phyloP scores from a whole-genome alignment of 2,329 filamentous ascomycete genomes.

The Microdochium nivale region DNA sequence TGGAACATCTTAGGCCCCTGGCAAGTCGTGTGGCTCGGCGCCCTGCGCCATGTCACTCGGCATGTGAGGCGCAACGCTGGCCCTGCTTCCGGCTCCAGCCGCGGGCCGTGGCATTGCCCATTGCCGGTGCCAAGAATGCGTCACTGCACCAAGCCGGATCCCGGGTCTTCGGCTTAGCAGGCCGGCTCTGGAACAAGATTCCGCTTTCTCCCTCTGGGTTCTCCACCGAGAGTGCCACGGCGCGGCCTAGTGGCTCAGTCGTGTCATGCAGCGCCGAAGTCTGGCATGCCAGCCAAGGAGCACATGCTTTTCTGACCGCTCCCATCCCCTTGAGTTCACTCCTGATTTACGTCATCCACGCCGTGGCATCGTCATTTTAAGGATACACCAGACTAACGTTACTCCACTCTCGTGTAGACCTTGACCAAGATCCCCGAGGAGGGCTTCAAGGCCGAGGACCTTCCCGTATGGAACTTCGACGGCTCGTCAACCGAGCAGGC shows the following conservation, averaged over 20 bases:
- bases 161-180: too few species aligned
- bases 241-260: not conserved
- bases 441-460: constrained; percentile 38
- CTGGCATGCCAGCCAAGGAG: not conserved
- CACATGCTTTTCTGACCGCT: not conserved
- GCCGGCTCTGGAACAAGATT: not conserved
- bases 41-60: not conserved
- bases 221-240: not conserved
- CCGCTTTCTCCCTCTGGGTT: not conserved
- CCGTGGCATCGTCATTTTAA: not conserved
- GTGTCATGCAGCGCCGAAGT: not conserved
- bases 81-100: not conserved
- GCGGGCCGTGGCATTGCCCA: not conserved
- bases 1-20: not conserved
- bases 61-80: not conserved
- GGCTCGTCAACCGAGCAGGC: constrained; percentile 91
- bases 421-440: constrained; percentile 34
- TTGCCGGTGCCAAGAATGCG: not conserved
- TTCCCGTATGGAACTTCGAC: constrained; percentile 48
- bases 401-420: constrained; percentile 27
- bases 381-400: constrained; percentile 7
- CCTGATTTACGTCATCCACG: not conserved
- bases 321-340: not conserved
- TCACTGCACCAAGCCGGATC: not conserved
- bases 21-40: not conserved